Evolutionary conservation across 305 asterid genomes (phyloP), one percentile per base, ranked within the genome.

Genomic region (Fraxinus ornus): DNA sequence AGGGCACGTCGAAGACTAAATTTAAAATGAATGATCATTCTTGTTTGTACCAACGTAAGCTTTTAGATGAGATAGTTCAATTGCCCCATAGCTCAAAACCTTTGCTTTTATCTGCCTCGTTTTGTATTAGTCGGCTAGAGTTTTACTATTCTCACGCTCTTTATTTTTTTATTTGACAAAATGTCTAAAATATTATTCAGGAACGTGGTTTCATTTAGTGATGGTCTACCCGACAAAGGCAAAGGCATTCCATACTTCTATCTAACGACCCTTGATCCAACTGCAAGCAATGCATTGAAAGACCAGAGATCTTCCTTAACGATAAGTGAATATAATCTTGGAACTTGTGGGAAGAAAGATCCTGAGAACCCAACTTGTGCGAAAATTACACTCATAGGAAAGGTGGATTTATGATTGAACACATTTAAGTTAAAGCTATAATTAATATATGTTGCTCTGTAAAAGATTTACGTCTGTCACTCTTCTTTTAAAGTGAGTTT

Each of bases 181-280:
- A 30, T 13, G 35, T 70, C 21, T 70, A 8, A 15, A 30, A 30
- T 70, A 30, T 21, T 77, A 39, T 87, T 84, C 88, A 95, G 98
- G 87, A 95, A 95, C 78, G 98, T 95, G 79, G 98, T 85, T 77
- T 95, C 98, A 19, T 95, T 91, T 79, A 95, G 98, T 78, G 98
- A 95, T 87, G 98, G 98, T 60, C 85, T 84, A 78, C 97, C 97
- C 0, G 90, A 86, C 60, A 82, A 93, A 79, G 94, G 98, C n/a
- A 89, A 82, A 77, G 98, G 98, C 52, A 82, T 92, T 79, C 98
- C 98, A 5, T 95, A 91, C 87, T 95, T 95, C 89, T 95, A 95
- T 86, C 88, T 95, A 83, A 93, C 98, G 4, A 82, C 91, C 24
- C 95, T 95, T 17, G 98, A 95, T 83, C 98, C 98, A 9, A 94